phyloP scores from a whole-genome alignment of 2,329 filamentous ascomycete species.

The Arachnopeziza araneosa region DNA sequence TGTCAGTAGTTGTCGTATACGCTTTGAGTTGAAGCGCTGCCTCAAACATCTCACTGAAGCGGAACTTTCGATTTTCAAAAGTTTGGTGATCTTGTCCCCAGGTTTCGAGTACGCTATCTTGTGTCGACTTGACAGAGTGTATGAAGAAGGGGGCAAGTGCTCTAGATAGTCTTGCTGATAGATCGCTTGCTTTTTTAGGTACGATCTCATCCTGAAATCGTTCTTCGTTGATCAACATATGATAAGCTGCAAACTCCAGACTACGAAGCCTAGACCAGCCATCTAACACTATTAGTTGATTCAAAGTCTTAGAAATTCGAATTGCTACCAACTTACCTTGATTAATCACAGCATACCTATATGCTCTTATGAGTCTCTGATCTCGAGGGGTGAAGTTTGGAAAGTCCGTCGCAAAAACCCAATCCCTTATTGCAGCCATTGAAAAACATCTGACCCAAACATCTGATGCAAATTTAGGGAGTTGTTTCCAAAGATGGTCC shows the following conservation, averaged over 20 bases:
- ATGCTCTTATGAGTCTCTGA: conserved; percentile 3
- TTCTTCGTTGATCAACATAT: background rate
- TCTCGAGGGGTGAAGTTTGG: conserved; percentile 4
- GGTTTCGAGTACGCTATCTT: conserved; percentile 2
- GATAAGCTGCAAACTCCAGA: conserved; percentile 14
- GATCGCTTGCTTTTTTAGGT: conserved; percentile 2
- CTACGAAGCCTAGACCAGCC: conserved; percentile 3
- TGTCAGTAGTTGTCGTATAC: conserved; percentile 6
- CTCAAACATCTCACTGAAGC: conserved; percentile 13
- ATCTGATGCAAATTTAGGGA: background rate
- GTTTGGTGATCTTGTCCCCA: conserved; percentile 3
- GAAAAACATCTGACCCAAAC: conserved; percentile 3
- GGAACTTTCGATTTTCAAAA: conserved; percentile 8
- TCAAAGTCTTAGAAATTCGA: background rate
- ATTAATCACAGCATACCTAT: conserved; percentile 3
- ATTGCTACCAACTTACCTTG: conserved; percentile 3
- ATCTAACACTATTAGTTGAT: conserved; percentile 2
- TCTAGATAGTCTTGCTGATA: conserved; percentile 1
- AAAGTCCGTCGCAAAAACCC: conserved; percentile 13
- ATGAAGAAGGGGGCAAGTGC: conserved; percentile 9
- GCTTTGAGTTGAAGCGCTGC: conserved; percentile 11
- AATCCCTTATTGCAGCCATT: conserved; percentile 7
- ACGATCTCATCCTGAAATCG: conserved; percentile 4
- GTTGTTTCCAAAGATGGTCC: background rate
- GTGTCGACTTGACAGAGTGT: background rate